phyloP scores from a whole-genome alignment of 2,329 filamentous ascomycete genomes.

The Fusarium xylarioides region DNA sequence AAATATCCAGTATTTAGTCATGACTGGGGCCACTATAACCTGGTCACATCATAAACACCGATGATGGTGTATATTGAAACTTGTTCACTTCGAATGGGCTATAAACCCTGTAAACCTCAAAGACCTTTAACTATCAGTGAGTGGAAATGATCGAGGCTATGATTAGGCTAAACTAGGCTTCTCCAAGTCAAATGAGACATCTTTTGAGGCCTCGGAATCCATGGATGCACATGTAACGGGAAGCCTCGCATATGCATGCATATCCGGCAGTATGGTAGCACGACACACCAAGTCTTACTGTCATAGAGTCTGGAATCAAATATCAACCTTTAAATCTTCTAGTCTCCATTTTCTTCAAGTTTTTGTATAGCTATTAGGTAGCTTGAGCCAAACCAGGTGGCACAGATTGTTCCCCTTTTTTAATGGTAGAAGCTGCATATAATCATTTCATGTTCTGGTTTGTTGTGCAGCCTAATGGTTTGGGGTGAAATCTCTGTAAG shows the following conservation, averaged over 20 bases:
- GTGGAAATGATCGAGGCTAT: too few species aligned
- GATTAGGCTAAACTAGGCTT: not conserved
- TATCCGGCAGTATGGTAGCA: conserved; percentile 2
- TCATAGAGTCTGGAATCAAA: not conserved
- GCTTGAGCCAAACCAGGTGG: not conserved
- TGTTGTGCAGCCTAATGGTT: not conserved
- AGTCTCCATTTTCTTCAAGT: not conserved
- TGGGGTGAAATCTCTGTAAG: not conserved
- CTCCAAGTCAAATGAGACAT: not conserved
- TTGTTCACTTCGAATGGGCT: not conserved
- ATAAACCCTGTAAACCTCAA: not conserved
- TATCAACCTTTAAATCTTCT: not conserved
- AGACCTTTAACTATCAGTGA: not conserved
- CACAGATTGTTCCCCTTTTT: not conserved
- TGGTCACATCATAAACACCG: conserved; percentile 5
- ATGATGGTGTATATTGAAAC: conserved; percentile 8
- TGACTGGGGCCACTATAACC: not conserved
- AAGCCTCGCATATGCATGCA: conserved; percentile 17
- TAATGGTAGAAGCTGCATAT: not conserved
- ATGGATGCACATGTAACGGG: not conserved
- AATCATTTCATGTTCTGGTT: not conserved
- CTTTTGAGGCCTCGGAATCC: not conserved
- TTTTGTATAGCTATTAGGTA: not conserved
- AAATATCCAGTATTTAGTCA: not conserved
- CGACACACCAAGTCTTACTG: conserved; percentile 6